Conservation (phyloP, 768 basidiomycete genomes). For the Cubamyces lactineus region DNA sequence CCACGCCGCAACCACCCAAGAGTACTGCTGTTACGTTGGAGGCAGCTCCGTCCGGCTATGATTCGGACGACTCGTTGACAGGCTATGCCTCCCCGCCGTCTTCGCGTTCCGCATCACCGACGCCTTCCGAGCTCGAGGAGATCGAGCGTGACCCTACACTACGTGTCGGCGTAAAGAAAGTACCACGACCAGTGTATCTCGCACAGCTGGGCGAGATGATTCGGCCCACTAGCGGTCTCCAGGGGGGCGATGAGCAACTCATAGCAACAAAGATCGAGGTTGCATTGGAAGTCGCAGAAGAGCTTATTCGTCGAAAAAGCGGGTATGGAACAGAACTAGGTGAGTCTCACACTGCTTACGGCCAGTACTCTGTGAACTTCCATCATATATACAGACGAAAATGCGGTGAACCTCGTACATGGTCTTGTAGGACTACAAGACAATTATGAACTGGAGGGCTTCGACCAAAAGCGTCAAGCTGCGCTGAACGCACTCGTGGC, state of each 20-base stretch:
- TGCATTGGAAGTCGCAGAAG: conserved; percentile 79
- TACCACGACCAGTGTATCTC: conserved; percentile 87
- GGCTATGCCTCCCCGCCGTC: conserved; percentile 76
- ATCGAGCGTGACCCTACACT: conserved; percentile 87
- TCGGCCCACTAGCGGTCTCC: conserved; percentile 55
- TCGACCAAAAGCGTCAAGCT: conserved; percentile 75
- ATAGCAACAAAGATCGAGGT: conserved; percentile 81
- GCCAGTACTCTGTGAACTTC: neutral
- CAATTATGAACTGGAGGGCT: conserved; percentile 82
- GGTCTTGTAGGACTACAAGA: conserved; percentile 76
- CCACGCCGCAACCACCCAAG: conserved; percentile 18
- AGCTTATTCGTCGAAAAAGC: conserved; percentile 80
- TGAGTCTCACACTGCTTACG: conserved; percentile 41
- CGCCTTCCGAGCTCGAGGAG: conserved; percentile 77
- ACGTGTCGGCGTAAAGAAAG: conserved; percentile 67
- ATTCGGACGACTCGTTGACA: conserved; percentile 81
- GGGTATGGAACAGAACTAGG: conserved; percentile 89
- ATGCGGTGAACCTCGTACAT: conserved; percentile 80
- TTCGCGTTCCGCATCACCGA: conserved; percentile 79
- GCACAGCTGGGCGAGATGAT: conserved; percentile 80
- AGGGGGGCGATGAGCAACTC: conserved; percentile 57
- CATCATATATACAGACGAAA: conserved; percentile 65
- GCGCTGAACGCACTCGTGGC: conserved; percentile 79
- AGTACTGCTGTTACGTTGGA: conserved; percentile 27
- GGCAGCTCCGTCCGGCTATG: conserved; percentile 44